Conservation (phyloP, 495 filamentous ascomycete genomes). For the Beverwykella pulmonaria region DNA sequence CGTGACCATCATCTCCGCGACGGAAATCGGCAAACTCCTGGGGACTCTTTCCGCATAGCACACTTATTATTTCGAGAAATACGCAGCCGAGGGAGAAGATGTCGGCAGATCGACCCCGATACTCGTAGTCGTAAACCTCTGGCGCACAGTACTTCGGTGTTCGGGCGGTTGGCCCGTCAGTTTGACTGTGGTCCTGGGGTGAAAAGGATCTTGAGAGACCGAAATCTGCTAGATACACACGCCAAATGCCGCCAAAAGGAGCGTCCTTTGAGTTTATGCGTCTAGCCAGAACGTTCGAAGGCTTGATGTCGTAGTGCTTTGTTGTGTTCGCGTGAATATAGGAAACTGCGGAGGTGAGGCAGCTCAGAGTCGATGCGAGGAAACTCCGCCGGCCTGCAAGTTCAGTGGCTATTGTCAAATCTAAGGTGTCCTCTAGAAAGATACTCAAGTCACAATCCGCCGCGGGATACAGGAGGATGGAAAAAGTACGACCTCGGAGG, state of each 20-base stretch:
- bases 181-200: conserved; percentile 34
- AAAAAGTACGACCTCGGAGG: conserved; percentile 8
- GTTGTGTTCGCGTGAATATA: conserved; percentile 21
- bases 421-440: conserved; percentile 22
- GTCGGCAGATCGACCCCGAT: conserved; percentile 16
- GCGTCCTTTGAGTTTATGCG: conserved; percentile 11
- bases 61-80: conserved; percentile 18
- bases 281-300: not conserved
- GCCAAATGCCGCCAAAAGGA: not conserved
- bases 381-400: not conserved
- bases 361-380: not conserved
- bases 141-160: conserved; percentile 26
- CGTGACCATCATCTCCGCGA: not conserved
- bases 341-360: conserved; percentile 19
- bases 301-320: conserved; percentile 38
- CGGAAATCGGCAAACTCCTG: conserved; percentile 8
- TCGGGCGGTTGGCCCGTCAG: conserved; percentile 3
- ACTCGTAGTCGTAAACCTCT: conserved; percentile 7
- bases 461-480: conserved; percentile 34
- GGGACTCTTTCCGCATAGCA: not conserved
- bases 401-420: not conserved
- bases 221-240: conserved; percentile 20
- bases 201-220: conserved; percentile 13
- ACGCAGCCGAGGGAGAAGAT: conserved; percentile 22
- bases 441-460: conserved; percentile 19